These are phyloP conservation scores for Vigna hirtella DNA, from an alignment of 306 rosid genomes.

Conservation along the genomic window DNA sequence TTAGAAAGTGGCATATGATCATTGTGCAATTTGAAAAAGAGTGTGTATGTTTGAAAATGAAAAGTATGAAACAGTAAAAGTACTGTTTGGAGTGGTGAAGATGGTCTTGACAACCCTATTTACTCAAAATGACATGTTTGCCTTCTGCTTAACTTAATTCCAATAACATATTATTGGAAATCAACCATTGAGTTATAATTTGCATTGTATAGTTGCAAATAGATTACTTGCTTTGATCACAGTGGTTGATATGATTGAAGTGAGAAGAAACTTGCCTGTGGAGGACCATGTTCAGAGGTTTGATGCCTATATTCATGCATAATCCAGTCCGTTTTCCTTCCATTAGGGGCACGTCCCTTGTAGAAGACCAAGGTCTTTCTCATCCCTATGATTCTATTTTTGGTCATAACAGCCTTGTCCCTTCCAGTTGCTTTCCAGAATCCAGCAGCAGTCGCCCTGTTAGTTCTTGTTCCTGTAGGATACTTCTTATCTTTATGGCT, in stretches of 20 bases:
- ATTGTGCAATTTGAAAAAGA: slow-evolving; percentile 2
- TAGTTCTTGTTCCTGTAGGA: slow-evolving; percentile 88
- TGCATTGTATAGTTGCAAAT: not conserved
- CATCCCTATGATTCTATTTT: slow-evolving; percentile 82
- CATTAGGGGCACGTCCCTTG: slow-evolving; percentile 93
- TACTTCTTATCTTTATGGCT: slow-evolving; percentile 94
- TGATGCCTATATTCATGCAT: slow-evolving; percentile 94
- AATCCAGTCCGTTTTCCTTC: slow-evolving; percentile 89
- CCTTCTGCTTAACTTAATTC: slow-evolving; percentile 24
- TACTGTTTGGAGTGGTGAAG: not conserved
- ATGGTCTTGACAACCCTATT: not conserved
- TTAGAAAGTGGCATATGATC: not conserved
- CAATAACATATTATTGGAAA: not conserved
- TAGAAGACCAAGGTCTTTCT: slow-evolving; percentile 93
- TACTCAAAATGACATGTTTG: slow-evolving; percentile 20
- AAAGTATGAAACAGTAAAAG: slow-evolving; percentile 4
- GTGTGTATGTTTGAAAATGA: slow-evolving; percentile 30
- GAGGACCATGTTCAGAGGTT: slow-evolving; percentile 75
- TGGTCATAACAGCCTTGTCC: slow-evolving; percentile 85
- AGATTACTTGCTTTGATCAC: not conserved
- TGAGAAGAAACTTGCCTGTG: slow-evolving; percentile 60
- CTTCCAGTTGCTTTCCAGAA: slow-evolving; percentile 98
- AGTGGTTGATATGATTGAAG: not conserved
- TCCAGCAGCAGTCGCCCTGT: slow-evolving; percentile 89
- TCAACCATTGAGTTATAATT: not conserved